Percentiles rank a stretch among this genome's conserved stretches.
phyloP scores from a whole-genome alignment of 2,329 filamentous ascomycete genomes.

The Fusarium neocosmosporiellum region DNA sequence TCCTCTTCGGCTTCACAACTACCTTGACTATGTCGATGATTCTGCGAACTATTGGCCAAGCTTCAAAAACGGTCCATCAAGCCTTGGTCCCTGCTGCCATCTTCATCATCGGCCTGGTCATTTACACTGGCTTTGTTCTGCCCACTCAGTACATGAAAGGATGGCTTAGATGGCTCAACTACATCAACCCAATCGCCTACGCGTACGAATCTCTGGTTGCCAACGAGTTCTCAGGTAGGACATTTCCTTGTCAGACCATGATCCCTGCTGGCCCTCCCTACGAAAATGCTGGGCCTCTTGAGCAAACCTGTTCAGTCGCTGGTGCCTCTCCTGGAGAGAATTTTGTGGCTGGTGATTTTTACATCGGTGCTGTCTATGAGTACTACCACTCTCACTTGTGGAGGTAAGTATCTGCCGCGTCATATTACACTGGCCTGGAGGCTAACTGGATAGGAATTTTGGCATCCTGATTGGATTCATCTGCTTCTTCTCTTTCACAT shows the following conservation, averaged over 20 bases:
- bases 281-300: neutral
- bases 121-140: constrained; percentile 60
- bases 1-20: constrained; percentile 59
- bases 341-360: constrained; percentile 27
- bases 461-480: constrained; percentile 32
- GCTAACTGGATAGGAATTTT: constrained; percentile 29
- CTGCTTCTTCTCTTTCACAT: constrained; percentile 23
- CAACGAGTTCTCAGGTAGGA: constrained; percentile 26
- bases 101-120: constrained; percentile 46
- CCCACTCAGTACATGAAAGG: constrained; percentile 17
- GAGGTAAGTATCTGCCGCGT: constrained; percentile 41
- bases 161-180: constrained; percentile 69
- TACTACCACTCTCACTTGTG: constrained; percentile 69
- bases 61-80: neutral
- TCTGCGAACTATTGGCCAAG: constrained; percentile 53
- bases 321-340: constrained; percentile 21
- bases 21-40: constrained; percentile 73
- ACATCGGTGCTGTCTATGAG: constrained; percentile 31
- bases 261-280: neutral
- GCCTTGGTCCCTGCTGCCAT: constrained; percentile 29
- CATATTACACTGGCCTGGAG: neutral
- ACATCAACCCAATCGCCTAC: constrained; percentile 71
- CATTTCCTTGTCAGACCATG: constrained; percentile 10
- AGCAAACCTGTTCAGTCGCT: constrained; percentile 13
- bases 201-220: constrained; percentile 41